Evolutionary conservation across 352 stramenopile species (phyloP), one percentile per base, ranked within the genome.

Genomic region (Globisporangium canariense): DNA sequence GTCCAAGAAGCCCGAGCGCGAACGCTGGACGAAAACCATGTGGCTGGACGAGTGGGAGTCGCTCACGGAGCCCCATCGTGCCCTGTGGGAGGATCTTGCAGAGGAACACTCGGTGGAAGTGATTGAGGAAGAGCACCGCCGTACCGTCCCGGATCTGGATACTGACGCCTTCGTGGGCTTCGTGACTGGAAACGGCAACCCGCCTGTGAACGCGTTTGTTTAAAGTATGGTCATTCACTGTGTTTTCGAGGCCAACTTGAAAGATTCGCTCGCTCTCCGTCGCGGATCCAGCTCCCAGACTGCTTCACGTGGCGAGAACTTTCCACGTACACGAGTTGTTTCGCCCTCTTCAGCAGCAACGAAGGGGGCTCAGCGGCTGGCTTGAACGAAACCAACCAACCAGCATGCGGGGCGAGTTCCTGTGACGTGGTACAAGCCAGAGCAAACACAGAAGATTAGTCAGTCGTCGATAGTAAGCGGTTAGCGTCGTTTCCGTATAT

Each of bases 31-130:
- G 4, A 56, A 38, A 34, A 46, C 55, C 3, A 70, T 70, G 67
- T 75, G 69, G 64, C n/a, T 63, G 5, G 55, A 61, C 3, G 69
- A 77, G 30, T 78, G 71, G 71, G 25, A 62, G 20, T 65, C 69
- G 10, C 53, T 76, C 13, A 25, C 63, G 4, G 56, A 66, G 13
- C 50, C 62, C 0, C 69, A 79, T 36, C 68, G 66, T 6, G 51
- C 50, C 13, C 47, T 76, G 28, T 79, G 72, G 72, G 69, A 79
- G 58, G 66, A 76, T 28, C 66, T 75, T 20, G 72, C 71, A 0
- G 47, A 45, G 38, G 51, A 67, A 46, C 54, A 70, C 10, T 53
- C 45, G 10, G 41, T 62, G 11, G 60, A 60, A 59, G 45, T 41
- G n/a, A 36, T 70, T n/a, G 57, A 69, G 10, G 30, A 62, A 46